Evolutionary conservation across 495 filamentous ascomycete species (phyloP), one percentile per base, ranked within the genome.

Genomic region (Xylaria longipes): DNA sequence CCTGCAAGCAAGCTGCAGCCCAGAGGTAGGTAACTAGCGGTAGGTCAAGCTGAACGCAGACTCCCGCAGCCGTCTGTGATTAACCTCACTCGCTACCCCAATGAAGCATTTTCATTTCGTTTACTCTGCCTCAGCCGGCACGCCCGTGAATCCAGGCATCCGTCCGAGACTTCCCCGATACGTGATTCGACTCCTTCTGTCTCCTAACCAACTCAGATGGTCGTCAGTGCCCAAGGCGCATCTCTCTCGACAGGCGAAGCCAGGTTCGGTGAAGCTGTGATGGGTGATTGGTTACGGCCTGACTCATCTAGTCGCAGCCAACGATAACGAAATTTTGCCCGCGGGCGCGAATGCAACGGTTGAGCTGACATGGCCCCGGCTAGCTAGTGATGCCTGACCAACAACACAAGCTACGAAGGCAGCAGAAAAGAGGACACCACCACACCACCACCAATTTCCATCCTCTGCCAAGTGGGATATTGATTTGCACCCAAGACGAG

Each of bases 351-450:
- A 41, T 62, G 43, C 43, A 33, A 48, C 54, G 48, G 25, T 65
- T 5, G 37, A 54, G 69, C 69, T 71, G 62, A 71, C 69, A 58
- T 66, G 29, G 69, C 62, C 69, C 62, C 61, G 48, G 62, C 69
- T 65, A 65, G 62, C 69, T 71, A 61, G 58, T 61, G 61, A 63
- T 57, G 31, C 68, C 58, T 70, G 46, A 70, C 35, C 46, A 56
- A 56, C 35, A 45, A 45, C 65, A 41, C 48, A 27, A 22, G 48
- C 45, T 27, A 43, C n/a, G 29, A 65, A 41, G 41, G 22, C 14
- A 29, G 31, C n/a, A 29, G 20, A 56, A 56, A 46, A 46, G 14
- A 0, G 50, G 3, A 6, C 9, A 14, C 14, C 8, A 31, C 39
- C 31, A 22, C 31, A 37, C 31, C 33, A 31, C 33, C n/a, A n/a